Base-by-base conservation (phyloP, 257 asterid genomes). In the Nicotiana benthamiana region DNA sequence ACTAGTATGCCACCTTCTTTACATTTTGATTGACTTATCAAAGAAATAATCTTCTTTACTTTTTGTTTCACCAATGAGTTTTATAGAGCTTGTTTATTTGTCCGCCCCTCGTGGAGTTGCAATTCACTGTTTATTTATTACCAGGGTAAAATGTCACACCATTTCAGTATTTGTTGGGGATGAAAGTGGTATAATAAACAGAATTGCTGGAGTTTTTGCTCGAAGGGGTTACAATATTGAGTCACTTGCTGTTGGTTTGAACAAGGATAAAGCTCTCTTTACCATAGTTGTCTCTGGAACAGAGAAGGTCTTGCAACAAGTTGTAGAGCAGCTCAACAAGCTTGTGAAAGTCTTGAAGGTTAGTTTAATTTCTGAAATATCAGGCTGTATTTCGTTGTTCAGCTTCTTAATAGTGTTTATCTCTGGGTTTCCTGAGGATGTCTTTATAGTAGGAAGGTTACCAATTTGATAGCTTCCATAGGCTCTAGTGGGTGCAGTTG, bases 141-240 rank as follows among this genome's bases (percentile, higher is more conserved):
- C 82, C 88, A 93, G 97, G 88, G 82, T 82, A 66, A 90, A 89
- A 83, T 87, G 93, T 7, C 96, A 93, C 78, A 89, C 98, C 7
- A 92, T 92, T 82, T 93, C 98, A 9, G 94, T 92, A 64, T 93
- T 90, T 77, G 97, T 92, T 86, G 98, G 98, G 82, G 97, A 93
- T 86, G 97, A 93, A 86, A 92, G 96, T 84, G 98, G 98, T 70
- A 93, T 93, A 24, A 93, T 93, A 72, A 92, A 93, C 88, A 87
- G 98, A 78, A 93, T 93, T 85, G 95, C 97, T 62, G 98, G 97
- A 53, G 97, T 92, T 24, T 90, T 93, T 89, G 98, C 98, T 82
- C 92, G 97, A 66, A 89, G 96, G 76, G 97, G 98, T 65, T 93
- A 90, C 87, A 93, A 90, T 83, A 93, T 93, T 9, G 98, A 93